These are phyloP conservation scores for Neofusicoccum laricinum DNA, from an alignment of 2,329 filamentous ascomycete genomes.

Conservation along the genomic window DNA sequence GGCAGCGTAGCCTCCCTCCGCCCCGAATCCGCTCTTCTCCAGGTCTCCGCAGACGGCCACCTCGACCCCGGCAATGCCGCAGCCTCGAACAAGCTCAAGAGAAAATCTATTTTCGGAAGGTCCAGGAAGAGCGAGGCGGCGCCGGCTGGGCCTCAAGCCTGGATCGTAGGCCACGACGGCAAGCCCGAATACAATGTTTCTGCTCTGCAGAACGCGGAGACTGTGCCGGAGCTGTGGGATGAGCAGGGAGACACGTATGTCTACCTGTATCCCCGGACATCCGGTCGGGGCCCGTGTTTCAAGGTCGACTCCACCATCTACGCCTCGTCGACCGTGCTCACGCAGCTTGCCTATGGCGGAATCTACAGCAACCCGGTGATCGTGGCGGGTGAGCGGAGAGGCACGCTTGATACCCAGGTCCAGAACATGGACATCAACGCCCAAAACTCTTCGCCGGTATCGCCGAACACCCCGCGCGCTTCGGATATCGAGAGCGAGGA, in stretches of 20 bases:
- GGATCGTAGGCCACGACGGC: slow-evolving; percentile 58
- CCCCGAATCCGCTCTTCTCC: slow-evolving; percentile 11
- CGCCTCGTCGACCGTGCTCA: slow-evolving; percentile 55
- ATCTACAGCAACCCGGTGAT: slow-evolving; percentile 39
- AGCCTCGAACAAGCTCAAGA: slow-evolving; percentile 29
- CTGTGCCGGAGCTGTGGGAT: slow-evolving; percentile 61
- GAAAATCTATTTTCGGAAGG: slow-evolving; percentile 33
- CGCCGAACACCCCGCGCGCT: slow-evolving; percentile 25
- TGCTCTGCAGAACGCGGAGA: slow-evolving; percentile 50
- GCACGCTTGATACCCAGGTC: slow-evolving; percentile 24
- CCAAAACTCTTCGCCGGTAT: slow-evolving; percentile 24
- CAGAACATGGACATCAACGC: slow-evolving; percentile 28
- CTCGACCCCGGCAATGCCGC: slow-evolving; percentile 11
- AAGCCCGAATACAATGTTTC: slow-evolving; percentile 56
- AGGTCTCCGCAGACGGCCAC: slow-evolving; percentile 11
- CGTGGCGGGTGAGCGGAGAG: slow-evolving; percentile 26
- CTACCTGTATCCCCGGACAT: slow-evolving; percentile 59
- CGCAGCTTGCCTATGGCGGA: slow-evolving; percentile 54
- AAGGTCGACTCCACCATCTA: slow-evolving; percentile 59
- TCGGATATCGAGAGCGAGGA: slow-evolving; percentile 34
- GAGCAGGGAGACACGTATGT: slow-evolving; percentile 60
- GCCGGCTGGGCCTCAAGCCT: slow-evolving; percentile 44
- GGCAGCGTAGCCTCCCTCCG: slow-evolving; percentile 4
- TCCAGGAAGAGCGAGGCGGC: slow-evolving; percentile 25
- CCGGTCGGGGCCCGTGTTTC: slow-evolving; percentile 58